phyloP scores from a whole-genome alignment of 306 rosid species.

The Quercus rubra region DNA sequence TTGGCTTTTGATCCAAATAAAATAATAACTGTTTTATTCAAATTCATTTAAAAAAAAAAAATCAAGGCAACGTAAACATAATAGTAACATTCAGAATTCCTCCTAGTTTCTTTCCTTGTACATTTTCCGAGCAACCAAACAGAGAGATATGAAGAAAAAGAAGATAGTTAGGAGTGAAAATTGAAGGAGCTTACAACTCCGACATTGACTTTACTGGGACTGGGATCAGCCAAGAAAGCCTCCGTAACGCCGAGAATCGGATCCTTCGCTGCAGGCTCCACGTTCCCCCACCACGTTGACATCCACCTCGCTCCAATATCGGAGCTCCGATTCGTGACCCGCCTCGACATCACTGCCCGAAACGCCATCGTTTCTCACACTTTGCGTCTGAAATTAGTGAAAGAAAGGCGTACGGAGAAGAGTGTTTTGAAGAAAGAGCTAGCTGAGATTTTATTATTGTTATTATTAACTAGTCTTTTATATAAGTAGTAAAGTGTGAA shows the following conservation, averaged over 20 bases:
- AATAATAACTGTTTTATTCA: neutral
- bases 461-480: too few relatives aligned
- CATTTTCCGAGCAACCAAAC: neutral
- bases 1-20: neutral
- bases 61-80: neutral
- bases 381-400: neutral
- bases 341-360: conserved; percentile 22
- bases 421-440: too few relatives aligned
- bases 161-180: neutral
- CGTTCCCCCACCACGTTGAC: conserved; percentile 76
- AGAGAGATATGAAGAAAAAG: neutral
- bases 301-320: conserved; percentile 52
- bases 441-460: too few relatives aligned
- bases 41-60: neutral
- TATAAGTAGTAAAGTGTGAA: too few relatives aligned
- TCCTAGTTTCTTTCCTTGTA: neutral
- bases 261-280: conserved; percentile 88
- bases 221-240: conserved; percentile 89
- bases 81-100: neutral
- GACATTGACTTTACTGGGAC: conserved; percentile 82
- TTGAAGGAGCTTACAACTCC: conserved; percentile 72
- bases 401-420: too few relatives aligned
- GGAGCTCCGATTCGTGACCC: conserved; percentile 34
- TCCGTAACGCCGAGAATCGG: conserved; percentile 99
- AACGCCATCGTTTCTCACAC: conserved; percentile 48